Evolutionary conservation across 768 basidiomycete species (phyloP).

Genomic region (Pleurotus platypus): DNA sequence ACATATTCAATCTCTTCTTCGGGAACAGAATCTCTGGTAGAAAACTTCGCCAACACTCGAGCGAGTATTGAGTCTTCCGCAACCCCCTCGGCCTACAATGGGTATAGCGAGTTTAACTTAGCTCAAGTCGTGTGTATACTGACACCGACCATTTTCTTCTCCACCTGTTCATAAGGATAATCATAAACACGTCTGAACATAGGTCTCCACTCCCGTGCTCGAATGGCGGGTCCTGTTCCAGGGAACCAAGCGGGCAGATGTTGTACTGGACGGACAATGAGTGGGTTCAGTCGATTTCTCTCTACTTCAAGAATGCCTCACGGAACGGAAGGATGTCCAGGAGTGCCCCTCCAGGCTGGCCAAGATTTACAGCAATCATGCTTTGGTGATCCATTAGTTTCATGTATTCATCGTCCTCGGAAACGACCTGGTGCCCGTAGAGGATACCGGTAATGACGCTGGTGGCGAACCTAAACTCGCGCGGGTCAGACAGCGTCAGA

Average conservation of each 20-base stretch:
- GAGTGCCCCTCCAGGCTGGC: slow-evolving; percentile 11
- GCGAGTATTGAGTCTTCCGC: background rate
- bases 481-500: no score
- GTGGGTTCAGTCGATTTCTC: background rate
- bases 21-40: background rate
- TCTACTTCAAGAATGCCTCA: background rate
- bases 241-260: slow-evolving; percentile 28
- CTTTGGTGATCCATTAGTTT: slow-evolving; percentile 13
- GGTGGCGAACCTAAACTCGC: slow-evolving; percentile 5
- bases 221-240: slow-evolving; percentile 38
- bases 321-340: slow-evolving; percentile 13
- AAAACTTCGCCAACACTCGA: background rate
- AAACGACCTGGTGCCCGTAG: slow-evolving; percentile 18
- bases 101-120: background rate
- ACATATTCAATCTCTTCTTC: background rate
- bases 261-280: slow-evolving; percentile 9
- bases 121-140: background rate
- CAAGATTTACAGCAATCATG: slow-evolving; percentile 9
- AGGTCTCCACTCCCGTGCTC: slow-evolving; percentile 28
- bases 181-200: slow-evolving; percentile 30
- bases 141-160: slow-evolving; percentile 27
- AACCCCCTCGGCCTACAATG: background rate
- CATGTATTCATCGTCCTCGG: slow-evolving; percentile 18
- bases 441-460: slow-evolving; percentile 15
- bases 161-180: slow-evolving; percentile 32